Percentiles rank a stretch among this genome's conserved stretches.
Conservation (phyloP, 2,329 filamentous ascomycete genomes). For the Aureobasidium sp. region DNA sequence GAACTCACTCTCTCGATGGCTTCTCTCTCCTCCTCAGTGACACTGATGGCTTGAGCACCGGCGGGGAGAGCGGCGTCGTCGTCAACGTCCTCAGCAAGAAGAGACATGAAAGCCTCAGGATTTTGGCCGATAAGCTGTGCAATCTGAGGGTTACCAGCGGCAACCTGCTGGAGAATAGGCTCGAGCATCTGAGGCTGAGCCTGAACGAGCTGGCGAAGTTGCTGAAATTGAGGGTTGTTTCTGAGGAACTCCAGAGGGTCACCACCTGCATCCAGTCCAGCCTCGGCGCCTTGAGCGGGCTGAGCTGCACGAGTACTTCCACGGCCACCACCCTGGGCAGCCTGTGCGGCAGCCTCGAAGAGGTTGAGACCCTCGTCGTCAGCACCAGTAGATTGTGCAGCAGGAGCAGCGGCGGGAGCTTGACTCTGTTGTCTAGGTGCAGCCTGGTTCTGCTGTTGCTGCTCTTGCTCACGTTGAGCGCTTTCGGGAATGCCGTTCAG, state of each 20-base stretch:
- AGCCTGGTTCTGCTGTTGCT: constrained; percentile 10
- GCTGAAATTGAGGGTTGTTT: constrained; percentile 95
- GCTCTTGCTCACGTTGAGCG: constrained; percentile 63
- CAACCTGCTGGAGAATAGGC: constrained; percentile 93
- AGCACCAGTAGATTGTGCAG: constrained; percentile 37
- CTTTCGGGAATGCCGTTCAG: constrained; percentile 86
- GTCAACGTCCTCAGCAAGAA: constrained; percentile 77
- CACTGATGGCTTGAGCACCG: constrained; percentile 79
- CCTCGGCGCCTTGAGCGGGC: constrained; percentile 35
- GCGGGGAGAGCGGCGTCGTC: constrained; percentile 81
- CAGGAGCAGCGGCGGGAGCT: constrained; percentile 31
- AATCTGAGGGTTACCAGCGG: constrained; percentile 87
- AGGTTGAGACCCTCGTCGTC: constrained; percentile 70
- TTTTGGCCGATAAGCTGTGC: constrained; percentile 87
- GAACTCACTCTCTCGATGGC: constrained; percentile 83
- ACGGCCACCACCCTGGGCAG: constrained; percentile 44
- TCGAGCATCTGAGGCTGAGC: constrained; percentile 98
- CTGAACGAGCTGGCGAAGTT: constrained; percentile 92
- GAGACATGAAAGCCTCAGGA: constrained; percentile 84
- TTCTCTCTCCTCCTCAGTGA: constrained; percentile 93
- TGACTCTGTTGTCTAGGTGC: constrained; percentile 18
- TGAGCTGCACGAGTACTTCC: constrained; percentile 35
- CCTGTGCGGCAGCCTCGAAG: constrained; percentile 86
- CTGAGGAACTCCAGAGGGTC: constrained; percentile 78
- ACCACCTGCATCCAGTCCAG: constrained; percentile 40